Conservation (phyloP, 2,329 filamentous ascomycete species). For the Hymenoscyphus fraxineus region DNA sequence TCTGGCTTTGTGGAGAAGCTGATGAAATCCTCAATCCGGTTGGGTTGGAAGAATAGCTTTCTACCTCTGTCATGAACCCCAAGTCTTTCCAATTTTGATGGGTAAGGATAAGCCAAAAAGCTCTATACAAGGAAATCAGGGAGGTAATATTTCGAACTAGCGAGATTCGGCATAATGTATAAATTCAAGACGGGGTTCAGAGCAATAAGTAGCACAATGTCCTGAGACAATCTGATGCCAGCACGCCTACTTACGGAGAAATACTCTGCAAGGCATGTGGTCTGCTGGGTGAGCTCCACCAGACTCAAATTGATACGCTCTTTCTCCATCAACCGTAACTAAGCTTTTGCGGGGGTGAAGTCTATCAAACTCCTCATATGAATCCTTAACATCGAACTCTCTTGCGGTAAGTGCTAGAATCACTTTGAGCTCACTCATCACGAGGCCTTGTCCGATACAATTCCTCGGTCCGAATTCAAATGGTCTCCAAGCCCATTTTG, state of each 20-base stretch:
- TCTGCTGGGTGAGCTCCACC: constrained; percentile 24
- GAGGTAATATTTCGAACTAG: too few relatives aligned
- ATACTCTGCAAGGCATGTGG: constrained; percentile 37
- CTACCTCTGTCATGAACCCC: too few relatives aligned
- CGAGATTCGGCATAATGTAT: too few relatives aligned
- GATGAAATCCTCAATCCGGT: too few relatives aligned
- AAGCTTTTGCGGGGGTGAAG: constrained; percentile 15
- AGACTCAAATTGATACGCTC: constrained; percentile 22
- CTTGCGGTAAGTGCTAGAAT: constrained; percentile 45
- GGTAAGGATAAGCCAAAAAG: too few relatives aligned
- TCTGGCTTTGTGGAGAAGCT: too few relatives aligned
- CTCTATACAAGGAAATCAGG: too few relatives aligned
- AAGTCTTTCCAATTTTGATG: too few relatives aligned
- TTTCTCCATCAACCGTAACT: constrained; percentile 19
- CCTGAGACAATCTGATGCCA: not conserved
- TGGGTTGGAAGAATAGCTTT: too few relatives aligned
- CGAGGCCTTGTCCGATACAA: constrained; percentile 54
- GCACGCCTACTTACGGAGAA: not conserved
- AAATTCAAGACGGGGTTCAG: too few relatives aligned
- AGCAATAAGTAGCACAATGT: too few relatives aligned
- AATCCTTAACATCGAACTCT: constrained; percentile 23
- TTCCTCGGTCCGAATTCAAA: constrained; percentile 54
- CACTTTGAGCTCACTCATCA: constrained; percentile 46
- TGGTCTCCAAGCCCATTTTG: constrained; percentile 47
- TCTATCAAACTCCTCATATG: constrained; percentile 24